Percentiles rank a stretch among this genome's conserved stretches.
These are phyloP conservation scores for Paecilomyces sp. DNA, from an alignment of 2,329 filamentous ascomycete species.

Conservation along the genomic window DNA sequence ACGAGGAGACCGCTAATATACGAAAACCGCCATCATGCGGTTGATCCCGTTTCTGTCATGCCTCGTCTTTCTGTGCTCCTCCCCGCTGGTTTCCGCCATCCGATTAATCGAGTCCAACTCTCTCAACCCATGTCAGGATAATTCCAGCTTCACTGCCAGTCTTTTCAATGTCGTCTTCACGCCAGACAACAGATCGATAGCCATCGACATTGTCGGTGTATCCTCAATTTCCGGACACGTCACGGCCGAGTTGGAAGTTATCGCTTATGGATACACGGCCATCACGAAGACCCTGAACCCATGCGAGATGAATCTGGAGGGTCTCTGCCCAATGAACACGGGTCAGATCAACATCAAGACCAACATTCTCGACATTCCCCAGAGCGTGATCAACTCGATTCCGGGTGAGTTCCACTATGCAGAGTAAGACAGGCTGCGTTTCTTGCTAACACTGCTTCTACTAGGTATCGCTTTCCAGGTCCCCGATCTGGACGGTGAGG, in stretches of 20 bases:
- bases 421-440: not conserved
- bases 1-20: slow-evolving; percentile 21
- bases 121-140: slow-evolving; percentile 74
- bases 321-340: slow-evolving; percentile 85
- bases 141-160: slow-evolving; percentile 79
- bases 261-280: slow-evolving; percentile 75
- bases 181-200: slow-evolving; percentile 60
- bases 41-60: slow-evolving; percentile 25
- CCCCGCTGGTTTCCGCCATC: slow-evolving; percentile 52
- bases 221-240: slow-evolving; percentile 81
- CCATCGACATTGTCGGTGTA: slow-evolving; percentile 70
- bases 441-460: slow-evolving; percentile 1
- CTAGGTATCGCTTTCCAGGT: slow-evolving; percentile 75
- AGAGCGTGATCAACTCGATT: slow-evolving; percentile 55
- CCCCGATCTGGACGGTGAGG: slow-evolving; percentile 81
- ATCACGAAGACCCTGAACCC: slow-evolving; percentile 65
- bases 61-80: slow-evolving; percentile 29
- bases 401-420: slow-evolving; percentile 47
- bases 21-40: slow-evolving; percentile 22
- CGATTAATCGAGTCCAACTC: slow-evolving; percentile 73
- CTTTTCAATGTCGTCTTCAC: slow-evolving; percentile 72
- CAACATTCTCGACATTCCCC: slow-evolving; percentile 52
- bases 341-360: slow-evolving; percentile 73
- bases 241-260: slow-evolving; percentile 65
- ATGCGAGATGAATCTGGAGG: slow-evolving; percentile 60